phyloP scores from a whole-genome alignment of 208 protist genomes.

The Lotmaria passim region DNA sequence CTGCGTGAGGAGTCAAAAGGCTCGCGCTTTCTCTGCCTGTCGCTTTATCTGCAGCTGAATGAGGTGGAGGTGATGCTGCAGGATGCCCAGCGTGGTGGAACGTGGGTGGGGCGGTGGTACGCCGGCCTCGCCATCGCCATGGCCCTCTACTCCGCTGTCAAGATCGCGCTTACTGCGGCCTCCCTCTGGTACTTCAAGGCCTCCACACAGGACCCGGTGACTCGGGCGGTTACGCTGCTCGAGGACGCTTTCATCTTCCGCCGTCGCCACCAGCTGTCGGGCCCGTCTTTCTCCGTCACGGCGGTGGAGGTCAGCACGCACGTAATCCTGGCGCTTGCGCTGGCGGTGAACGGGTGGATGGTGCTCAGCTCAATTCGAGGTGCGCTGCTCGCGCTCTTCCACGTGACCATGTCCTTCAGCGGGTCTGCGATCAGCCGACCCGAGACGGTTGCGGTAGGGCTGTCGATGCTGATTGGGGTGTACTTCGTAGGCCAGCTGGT shows the following conservation, averaged over 20 bases:
- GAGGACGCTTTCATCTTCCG: slow-evolving; percentile 41
- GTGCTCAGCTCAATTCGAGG: slow-evolving; percentile 75
- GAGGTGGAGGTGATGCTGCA: slow-evolving; percentile 62
- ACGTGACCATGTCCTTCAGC: slow-evolving; percentile 65
- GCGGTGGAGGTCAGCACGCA: slow-evolving; percentile 37
- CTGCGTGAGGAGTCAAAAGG: slow-evolving; percentile 57
- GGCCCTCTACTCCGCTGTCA: slow-evolving; percentile 57
- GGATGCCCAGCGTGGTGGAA: slow-evolving; percentile 52
- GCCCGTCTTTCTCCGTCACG: slow-evolving; percentile 31
- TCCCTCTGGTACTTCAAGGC: slow-evolving; percentile 47
- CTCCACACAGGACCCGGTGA: slow-evolving; percentile 59
- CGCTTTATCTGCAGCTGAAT: slow-evolving; percentile 71
- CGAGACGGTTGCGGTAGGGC: slow-evolving; percentile 59
- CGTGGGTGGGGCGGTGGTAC: slow-evolving; percentile 56
- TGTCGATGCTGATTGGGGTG: slow-evolving; percentile 69
- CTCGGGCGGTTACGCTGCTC: slow-evolving; percentile 52
- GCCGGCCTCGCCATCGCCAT: slow-evolving; percentile 53
- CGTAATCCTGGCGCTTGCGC: slow-evolving; percentile 46
- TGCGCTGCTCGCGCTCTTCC: slow-evolving; percentile 78
- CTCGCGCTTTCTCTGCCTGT: slow-evolving; percentile 52
- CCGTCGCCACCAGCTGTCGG: neutral
- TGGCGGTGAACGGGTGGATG: slow-evolving; percentile 77
- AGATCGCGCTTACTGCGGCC: slow-evolving; percentile 50
- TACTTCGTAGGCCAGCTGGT: slow-evolving; percentile 83
- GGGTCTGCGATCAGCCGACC: slow-evolving; percentile 51